These are phyloP conservation scores for Yueomyces sp. DNA, from an alignment of 805 yeast species.

Conservation along the genomic window DNA sequence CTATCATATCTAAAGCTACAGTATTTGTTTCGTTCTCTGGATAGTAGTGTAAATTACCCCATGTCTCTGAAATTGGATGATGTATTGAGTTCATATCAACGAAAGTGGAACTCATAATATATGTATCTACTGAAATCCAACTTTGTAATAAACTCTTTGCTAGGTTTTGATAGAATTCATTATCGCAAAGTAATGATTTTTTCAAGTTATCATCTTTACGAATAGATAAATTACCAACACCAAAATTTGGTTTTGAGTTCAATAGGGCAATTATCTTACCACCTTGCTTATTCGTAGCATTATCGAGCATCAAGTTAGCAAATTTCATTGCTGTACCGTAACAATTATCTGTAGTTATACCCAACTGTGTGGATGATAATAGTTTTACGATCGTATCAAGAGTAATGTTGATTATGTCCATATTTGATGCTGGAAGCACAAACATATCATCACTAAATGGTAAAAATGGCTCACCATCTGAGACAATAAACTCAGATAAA, in stretches of 20 bases:
- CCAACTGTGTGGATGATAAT: conserved; percentile 18
- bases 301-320: conserved; percentile 44
- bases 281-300: conserved; percentile 41
- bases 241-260: conserved; percentile 61
- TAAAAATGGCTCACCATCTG: conserved; percentile 44
- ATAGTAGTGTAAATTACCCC: conserved; percentile 56
- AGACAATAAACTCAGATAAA: conserved; percentile 42
- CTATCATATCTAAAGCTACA: conserved; percentile 44
- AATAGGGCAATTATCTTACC: conserved; percentile 66
- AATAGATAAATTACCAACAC: conserved; percentile 51
- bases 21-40: conserved; percentile 59
- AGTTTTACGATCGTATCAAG: conserved; percentile 33
- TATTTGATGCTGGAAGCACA: conserved; percentile 59
- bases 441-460: conserved; percentile 68
- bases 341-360: conserved; percentile 41
- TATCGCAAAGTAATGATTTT: conserved; percentile 42
- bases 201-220: conserved; percentile 30
- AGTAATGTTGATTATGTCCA: conserved; percentile 50
- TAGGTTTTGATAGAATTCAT: conserved; percentile 45
- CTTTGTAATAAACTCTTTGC: conserved; percentile 40
- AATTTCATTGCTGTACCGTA: conserved; percentile 65
- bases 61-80: conserved; percentile 45
- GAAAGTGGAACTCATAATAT: conserved; percentile 47
- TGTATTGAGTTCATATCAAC: conserved; percentile 66
- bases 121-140: conserved; percentile 63